Evolutionary conservation across 148 eudicot genomes (phyloP), one percentile per base, ranked within the genome.

Genomic region (Rhododendron mucronatum): DNA sequence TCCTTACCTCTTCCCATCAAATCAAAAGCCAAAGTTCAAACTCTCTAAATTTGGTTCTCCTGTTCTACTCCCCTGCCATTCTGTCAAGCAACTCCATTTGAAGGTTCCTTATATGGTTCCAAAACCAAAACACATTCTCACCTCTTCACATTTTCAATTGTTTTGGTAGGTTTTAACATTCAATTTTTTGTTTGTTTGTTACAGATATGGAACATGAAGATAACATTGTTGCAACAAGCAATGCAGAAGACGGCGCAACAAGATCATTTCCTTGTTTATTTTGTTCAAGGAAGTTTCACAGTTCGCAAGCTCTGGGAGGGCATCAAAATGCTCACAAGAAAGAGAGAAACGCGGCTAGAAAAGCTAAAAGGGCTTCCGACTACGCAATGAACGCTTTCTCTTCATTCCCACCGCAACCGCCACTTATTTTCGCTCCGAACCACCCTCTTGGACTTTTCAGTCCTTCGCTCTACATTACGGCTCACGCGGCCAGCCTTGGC

Each of bases 321-420:
- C 99, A 97, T 82, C 99, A 97, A 87, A 97, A 97, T 82, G 99
- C 99, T 10, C 99, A 97, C 92, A 95, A 95, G 88, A 97, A 93
- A 82, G 99, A 97, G 78, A 88, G 99, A 80, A 90, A 89, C 30
- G 96, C 96, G 28, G 98, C 96, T 0, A 90, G 96, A 85, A 92
- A 90, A 86, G 92, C 87, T 39, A 90, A 90, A 75, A 90, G 93
- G 83, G 83, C 88, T 8, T 83, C 88, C 20, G 86, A 86, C 26
- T 87, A 73, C 44, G 35, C 86, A 23, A 41, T 83, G 30, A 85
- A 1, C 85, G 80, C 15, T 67, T 85, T 50, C 74, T 82, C 85
- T 21, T 21, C 81, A 12, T 76, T 77, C 16, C 85, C 77, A 35
- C 87, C 61, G 1, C 87, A 88, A 15, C 89, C 92, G 8, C 81